phyloP scores from a whole-genome alignment of 2,329 filamentous ascomycete species.

The Cladobotryum mycophilum region DNA sequence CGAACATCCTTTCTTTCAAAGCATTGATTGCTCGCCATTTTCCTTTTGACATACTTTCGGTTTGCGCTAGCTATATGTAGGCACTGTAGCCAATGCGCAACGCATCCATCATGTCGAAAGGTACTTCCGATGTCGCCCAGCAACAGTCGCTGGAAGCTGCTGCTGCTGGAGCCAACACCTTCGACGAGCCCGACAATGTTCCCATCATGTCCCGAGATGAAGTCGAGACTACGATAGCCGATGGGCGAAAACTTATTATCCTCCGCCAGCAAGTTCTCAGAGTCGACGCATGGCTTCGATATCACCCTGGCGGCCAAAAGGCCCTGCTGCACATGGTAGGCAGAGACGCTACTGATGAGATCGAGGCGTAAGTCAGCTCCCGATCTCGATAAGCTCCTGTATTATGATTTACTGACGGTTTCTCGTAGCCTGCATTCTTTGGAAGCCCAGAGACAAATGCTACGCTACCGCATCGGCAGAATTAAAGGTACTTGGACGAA shows the following conservation, averaged over 20 bases:
- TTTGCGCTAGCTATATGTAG: too few relatives aligned
- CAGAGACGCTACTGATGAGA: constrained; percentile 31
- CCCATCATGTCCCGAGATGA: constrained; percentile 11
- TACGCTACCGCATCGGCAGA: constrained; percentile 73
- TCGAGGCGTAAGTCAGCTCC: constrained; percentile 22
- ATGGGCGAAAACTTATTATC: constrained; percentile 9
- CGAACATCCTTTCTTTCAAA: too few relatives aligned
- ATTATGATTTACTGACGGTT: constrained; percentile 11
- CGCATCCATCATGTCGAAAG: constrained; percentile 18
- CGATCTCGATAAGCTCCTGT: not conserved
- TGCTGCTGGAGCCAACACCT: not conserved
- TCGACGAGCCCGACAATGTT: not conserved
- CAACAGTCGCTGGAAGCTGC: not conserved
- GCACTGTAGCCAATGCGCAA: too few relatives aligned
- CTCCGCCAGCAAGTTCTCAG: constrained; percentile 7
- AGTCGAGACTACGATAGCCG: constrained; percentile 10
- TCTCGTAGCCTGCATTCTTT: constrained; percentile 69
- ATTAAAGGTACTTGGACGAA: constrained; percentile 80
- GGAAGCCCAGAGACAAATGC: constrained; percentile 71
- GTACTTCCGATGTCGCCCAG: not conserved
- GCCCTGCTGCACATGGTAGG: constrained; percentile 51
- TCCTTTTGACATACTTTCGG: too few relatives aligned
- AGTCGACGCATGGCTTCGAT: constrained; percentile 44
- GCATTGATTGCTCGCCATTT: too few relatives aligned
- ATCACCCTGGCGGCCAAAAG: constrained; percentile 53